Conservation (phyloP, 805 yeast genomes). For the Isabelozyma rhagii region DNA sequence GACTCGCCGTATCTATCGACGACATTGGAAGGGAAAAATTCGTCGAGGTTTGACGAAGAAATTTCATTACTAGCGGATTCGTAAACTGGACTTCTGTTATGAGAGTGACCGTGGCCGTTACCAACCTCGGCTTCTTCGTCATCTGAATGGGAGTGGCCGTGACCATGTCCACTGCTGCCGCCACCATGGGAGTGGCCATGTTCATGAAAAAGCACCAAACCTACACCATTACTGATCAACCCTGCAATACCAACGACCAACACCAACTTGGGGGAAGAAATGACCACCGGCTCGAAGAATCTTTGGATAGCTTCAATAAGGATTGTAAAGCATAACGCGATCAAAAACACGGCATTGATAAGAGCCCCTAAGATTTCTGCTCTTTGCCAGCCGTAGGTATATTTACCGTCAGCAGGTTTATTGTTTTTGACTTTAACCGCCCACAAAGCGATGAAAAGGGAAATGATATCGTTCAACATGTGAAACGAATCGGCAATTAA, state of each 20-base stretch:
- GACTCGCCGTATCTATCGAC: constrained; percentile 41
- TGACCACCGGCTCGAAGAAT: constrained; percentile 73
- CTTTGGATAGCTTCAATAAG: constrained; percentile 91
- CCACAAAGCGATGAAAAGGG: constrained; percentile 89
- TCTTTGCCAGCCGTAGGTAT: constrained; percentile 97
- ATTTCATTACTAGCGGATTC: constrained; percentile 13
- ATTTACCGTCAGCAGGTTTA: constrained; percentile 77
- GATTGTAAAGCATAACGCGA: constrained; percentile 90
- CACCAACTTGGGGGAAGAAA: constrained; percentile 80
- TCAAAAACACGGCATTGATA: constrained; percentile 85
- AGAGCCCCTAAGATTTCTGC: constrained; percentile 96
- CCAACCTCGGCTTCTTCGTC: constrained; percentile 6
- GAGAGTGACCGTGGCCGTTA: neutral
- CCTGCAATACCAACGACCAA: constrained; percentile 83
- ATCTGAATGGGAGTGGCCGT: constrained; percentile 36
- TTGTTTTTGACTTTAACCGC: constrained; percentile 89
- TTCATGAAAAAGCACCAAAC: constrained; percentile 85
- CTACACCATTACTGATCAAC: constrained; percentile 74
- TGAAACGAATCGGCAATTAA: constrained; percentile 96
- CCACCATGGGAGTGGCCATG: constrained; percentile 41
- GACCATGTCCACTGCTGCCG: constrained; percentile 45
- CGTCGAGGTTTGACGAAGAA: constrained; percentile 26
- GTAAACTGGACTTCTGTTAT: neutral
- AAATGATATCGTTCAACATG: constrained; percentile 92
- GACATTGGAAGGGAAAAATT: constrained; percentile 46